Conservation (phyloP, 106 monocot species). For the Dendrobium huoshanense region DNA sequence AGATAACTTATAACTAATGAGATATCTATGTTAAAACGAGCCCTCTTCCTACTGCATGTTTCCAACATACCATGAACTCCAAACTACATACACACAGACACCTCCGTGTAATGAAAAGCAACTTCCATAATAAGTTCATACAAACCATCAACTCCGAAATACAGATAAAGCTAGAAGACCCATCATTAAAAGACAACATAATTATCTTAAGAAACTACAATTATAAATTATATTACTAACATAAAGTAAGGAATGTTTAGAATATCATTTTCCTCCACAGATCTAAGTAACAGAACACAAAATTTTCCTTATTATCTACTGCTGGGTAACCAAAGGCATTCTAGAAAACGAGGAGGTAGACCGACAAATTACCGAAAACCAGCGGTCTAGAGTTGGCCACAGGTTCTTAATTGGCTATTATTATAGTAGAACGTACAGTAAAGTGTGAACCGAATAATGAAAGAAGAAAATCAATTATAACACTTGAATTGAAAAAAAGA, state of each 20-base stretch:
- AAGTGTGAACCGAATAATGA: too few relatives aligned
- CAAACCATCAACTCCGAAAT: background rate
- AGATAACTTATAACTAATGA: too few relatives aligned
- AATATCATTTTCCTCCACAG: too few relatives aligned
- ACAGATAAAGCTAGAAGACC: background rate
- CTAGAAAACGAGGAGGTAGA: background rate
- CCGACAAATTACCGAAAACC: background rate
- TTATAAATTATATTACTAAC: too few relatives aligned
- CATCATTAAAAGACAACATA: background rate
- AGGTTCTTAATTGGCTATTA: background rate
- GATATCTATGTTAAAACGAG: too few relatives aligned
- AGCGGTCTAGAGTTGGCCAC: background rate
- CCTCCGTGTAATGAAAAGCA: background rate
- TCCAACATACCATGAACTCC: too few relatives aligned
- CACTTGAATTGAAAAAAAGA: too few relatives aligned
- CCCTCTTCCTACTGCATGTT: too few relatives aligned
- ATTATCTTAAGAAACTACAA: background rate
- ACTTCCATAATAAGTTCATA: background rate
- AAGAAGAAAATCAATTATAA: too few relatives aligned
- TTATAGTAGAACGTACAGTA: too few relatives aligned
- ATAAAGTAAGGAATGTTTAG: background rate
- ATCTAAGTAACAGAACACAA: background rate
- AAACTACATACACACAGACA: background rate
- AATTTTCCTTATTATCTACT: constrained; percentile 2
- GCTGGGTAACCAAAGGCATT: constrained; percentile 13